Conservation (phyloP, 768 basidiomycete species). For the Lentinus tigrinus region DNA sequence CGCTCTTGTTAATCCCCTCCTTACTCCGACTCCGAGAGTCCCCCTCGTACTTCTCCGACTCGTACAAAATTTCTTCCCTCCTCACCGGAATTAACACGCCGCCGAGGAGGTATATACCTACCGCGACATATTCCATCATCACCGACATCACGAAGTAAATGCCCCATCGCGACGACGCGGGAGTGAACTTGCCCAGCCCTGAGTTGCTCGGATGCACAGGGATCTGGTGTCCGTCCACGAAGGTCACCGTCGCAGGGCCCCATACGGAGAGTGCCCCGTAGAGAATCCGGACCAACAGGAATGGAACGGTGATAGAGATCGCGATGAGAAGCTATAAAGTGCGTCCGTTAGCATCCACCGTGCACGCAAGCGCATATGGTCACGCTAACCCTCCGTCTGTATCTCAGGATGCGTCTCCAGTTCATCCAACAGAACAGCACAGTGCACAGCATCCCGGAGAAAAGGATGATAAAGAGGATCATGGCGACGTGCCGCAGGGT, state of each 20-base stretch:
- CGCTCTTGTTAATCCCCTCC: neutral
- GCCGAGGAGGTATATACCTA: constrained; percentile 40
- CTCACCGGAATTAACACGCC: constrained; percentile 21
- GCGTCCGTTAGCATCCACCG: constrained; percentile 25
- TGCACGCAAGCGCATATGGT: neutral
- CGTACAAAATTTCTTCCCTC: neutral
- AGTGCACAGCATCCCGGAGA: constrained; percentile 35
- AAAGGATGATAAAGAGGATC: constrained; percentile 33
- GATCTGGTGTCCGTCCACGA: constrained; percentile 28
- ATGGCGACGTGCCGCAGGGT: constrained; percentile 34
- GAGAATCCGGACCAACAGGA: constrained; percentile 54
- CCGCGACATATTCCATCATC: constrained; percentile 57
- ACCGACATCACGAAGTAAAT: constrained; percentile 58
- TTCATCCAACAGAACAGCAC: neutral
- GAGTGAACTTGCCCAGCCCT: constrained; percentile 53
- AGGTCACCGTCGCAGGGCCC: constrained; percentile 39
- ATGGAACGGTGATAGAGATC: constrained; percentile 54
- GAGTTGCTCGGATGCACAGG: constrained; percentile 23
- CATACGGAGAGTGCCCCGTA: constrained; percentile 60
- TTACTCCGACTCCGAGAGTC: neutral
- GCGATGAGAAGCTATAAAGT: constrained; percentile 57
- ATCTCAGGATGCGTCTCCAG: neutral
- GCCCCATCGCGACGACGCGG: constrained; percentile 55
- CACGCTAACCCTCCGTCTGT: constrained; percentile 9
- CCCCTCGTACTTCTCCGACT: neutral